These are phyloP conservation scores for Lophiostoma macrostomum DNA, from an alignment of 495 filamentous ascomycete genomes.

Conservation along the genomic window DNA sequence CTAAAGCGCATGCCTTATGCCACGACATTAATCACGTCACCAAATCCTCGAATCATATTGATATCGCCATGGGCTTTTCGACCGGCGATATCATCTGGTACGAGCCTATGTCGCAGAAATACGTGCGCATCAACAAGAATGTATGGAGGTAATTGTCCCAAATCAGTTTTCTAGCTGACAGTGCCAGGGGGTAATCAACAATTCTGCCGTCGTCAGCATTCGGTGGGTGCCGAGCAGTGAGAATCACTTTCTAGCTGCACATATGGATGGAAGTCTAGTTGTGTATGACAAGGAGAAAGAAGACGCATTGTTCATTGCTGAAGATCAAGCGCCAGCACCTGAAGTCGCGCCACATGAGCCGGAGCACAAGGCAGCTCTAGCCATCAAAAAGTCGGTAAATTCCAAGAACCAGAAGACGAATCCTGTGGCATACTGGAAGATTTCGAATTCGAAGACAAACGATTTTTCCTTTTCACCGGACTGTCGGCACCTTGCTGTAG, in stretches of 20 bases:
- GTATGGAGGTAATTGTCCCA: no score
- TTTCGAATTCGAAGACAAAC: slow-evolving; percentile 85
- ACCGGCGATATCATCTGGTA: slow-evolving; percentile 98
- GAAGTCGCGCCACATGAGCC: slow-evolving; percentile 13
- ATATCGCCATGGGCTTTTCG: slow-evolving; percentile 92
- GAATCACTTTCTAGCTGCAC: slow-evolving; percentile 85
- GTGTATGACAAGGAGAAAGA: slow-evolving; percentile 99
- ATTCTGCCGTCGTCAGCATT: slow-evolving; percentile 79
- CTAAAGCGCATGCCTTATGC: slow-evolving; percentile 90
- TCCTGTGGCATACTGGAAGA: slow-evolving; percentile 84
- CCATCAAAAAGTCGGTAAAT: slow-evolving; percentile 81
- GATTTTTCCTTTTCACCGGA: slow-evolving; percentile 89
- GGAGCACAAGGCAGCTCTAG: slow-evolving; percentile 39
- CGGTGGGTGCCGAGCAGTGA: slow-evolving; percentile 94
- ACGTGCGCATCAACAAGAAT: slow-evolving; percentile 94
- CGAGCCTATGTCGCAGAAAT: slow-evolving; percentile 94
- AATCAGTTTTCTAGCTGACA: slow-evolving; percentile 23
- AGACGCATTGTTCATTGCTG: slow-evolving; percentile 70
- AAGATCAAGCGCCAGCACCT: slow-evolving; percentile 35
- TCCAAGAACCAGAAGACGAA: slow-evolving; percentile 92
- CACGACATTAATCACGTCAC: slow-evolving; percentile 88
- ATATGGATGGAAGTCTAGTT: slow-evolving; percentile 88
- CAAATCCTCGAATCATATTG: slow-evolving; percentile 73
- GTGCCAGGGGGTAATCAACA: slow-evolving; percentile 73
- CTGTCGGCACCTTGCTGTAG: slow-evolving; percentile 79